These are phyloP conservation scores for Metschnikowia cerradonensis DNA, from an alignment of 805 yeast species.

Conservation along the genomic window DNA sequence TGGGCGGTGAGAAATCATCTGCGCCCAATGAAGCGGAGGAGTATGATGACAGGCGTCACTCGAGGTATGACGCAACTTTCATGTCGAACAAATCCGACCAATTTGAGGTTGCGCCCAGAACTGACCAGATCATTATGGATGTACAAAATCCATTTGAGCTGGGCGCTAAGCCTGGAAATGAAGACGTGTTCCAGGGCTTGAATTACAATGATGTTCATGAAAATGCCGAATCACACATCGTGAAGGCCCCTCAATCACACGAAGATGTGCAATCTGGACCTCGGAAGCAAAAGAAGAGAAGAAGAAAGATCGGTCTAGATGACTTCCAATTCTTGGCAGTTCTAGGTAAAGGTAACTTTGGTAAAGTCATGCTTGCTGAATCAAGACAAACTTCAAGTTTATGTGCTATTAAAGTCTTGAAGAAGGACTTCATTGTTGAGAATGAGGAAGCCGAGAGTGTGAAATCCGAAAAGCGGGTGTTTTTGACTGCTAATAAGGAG, in stretches of 20 bases:
- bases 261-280: conserved; percentile 13
- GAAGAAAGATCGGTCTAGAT: conserved; percentile 83
- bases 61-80: conserved; percentile 20
- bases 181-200: conserved; percentile 19
- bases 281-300: conserved; percentile 33
- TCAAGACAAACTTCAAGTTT: conserved; percentile 74
- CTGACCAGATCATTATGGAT: conserved; percentile 5
- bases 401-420: conserved; percentile 94
- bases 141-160: conserved; percentile 9
- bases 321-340: conserved; percentile 94
- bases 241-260: neutral
- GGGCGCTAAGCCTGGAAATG: neutral
- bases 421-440: conserved; percentile 92
- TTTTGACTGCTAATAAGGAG: conserved; percentile 76
- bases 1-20: neutral
- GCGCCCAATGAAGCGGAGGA: conserved; percentile 1
- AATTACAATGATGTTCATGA: conserved; percentile 23
- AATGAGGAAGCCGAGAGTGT: conserved; percentile 96
- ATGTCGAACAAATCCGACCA: conserved; percentile 21
- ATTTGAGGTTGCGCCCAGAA: conserved; percentile 3
- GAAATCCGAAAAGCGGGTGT: conserved; percentile 90
- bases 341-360: conserved; percentile 96
- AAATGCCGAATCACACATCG: neutral
- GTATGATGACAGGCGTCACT: neutral
- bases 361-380: conserved; percentile 96